These are phyloP conservation scores for Rosa rugosa DNA, from an alignment of 306 rosid species.

Conservation along the genomic window DNA sequence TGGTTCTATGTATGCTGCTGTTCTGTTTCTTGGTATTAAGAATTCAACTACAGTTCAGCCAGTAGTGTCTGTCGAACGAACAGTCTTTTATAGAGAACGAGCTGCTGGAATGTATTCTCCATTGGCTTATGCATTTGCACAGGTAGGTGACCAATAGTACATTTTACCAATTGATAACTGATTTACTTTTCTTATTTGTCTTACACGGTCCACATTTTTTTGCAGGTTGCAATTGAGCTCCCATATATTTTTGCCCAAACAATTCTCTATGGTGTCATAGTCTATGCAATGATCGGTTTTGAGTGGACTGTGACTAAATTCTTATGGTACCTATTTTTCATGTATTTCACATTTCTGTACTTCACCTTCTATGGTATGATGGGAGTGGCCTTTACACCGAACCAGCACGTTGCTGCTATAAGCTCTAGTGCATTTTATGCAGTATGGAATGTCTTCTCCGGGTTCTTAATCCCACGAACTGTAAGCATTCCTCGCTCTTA, in stretches of 20 bases:
- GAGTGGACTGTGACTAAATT: slow-evolving; percentile 39
- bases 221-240: slow-evolving; percentile 44
- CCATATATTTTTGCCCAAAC: slow-evolving; percentile 43
- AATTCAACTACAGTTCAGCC: slow-evolving; percentile 41
- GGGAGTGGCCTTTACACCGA: slow-evolving; percentile 45
- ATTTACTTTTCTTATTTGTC: neutral
- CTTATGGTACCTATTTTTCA: slow-evolving; percentile 43
- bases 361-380: slow-evolving; percentile 60
- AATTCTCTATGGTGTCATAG: slow-evolving; percentile 37
- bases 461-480: slow-evolving; percentile 42
- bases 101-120: slow-evolving; percentile 58
- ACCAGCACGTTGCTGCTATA: slow-evolving; percentile 28
- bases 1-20: slow-evolving; percentile 51
- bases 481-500: slow-evolving; percentile 30
- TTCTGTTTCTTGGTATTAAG: slow-evolving; percentile 46
- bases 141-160: slow-evolving; percentile 34
- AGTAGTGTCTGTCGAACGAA: slow-evolving; percentile 39
- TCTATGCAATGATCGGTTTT: slow-evolving; percentile 55
- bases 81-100: slow-evolving; percentile 52
- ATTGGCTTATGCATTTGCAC: slow-evolving; percentile 47
- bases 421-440: slow-evolving; percentile 24
- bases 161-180: neutral
- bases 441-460: slow-evolving; percentile 46
- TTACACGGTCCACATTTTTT: neutral
- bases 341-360: slow-evolving; percentile 45